Base-by-base conservation (phyloP, 495 filamentous ascomycete genomes). In the Aspergillus sparsus region DNA sequence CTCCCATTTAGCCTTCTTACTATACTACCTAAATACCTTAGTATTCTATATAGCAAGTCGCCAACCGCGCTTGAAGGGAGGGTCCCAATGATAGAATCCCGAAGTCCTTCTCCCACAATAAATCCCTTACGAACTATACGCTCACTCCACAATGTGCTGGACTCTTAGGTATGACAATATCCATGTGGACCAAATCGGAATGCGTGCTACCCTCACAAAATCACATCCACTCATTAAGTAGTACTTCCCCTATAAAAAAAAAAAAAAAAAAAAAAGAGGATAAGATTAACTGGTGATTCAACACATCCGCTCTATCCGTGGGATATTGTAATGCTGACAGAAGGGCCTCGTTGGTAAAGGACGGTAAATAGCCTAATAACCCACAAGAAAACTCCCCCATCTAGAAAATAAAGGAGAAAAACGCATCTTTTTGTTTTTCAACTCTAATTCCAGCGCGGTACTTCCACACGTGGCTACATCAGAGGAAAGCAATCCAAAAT, bases 381-480 rank as follows among this genome's bases (percentile, higher is more conserved):
- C n/a, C 21, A 44, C 44, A 58, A 41, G 44, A 12, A 16, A 12
- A 16, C 41, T 33, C 46, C 34, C 58, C 13, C 13, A 33, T 10
- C 21, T 27, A 33, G 44, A 49, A 49, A 47, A 21, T 37, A 18
- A 27, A 42, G 49, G 13, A 12, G 49, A 27, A 15, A 16, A n/a
- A 42, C 12, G 21, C 7, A 13, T 37, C 3, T 27, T 27, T 27
- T 27, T 27, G 1, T 27, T 27, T 27, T 27, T 27, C 53, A 57
- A 55, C 58, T 44, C 49, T 33, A 15, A 45, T 21, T 2, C 39
- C 57, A 33, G 37, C 49, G 21, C n/a, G 49, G 39, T 36, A 57
- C 16, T 21, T 55, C 55, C 61, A 58, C 55, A 55, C 62, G 57
- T 64, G 57, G 62, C 53, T 36, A 9, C 35, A 39, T 31, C 39